Base-by-base conservation (phyloP, 1,284 basidiomycete genomes). In the Puccinia coronata region DNA sequence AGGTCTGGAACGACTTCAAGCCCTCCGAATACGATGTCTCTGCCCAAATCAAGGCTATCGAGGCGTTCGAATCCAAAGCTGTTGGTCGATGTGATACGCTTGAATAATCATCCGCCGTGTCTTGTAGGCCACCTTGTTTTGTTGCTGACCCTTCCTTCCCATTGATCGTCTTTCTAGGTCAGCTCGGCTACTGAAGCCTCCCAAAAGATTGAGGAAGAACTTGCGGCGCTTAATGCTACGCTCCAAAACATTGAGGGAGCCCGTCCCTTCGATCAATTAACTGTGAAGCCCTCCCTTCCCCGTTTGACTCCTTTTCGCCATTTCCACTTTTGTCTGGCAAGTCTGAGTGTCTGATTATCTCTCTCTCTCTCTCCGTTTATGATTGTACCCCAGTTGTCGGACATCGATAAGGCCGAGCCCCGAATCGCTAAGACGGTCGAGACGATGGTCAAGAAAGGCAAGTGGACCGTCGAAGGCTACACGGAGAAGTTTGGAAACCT, bases 391-490 rank as follows among this genome's bases (percentile, higher is more conserved):
- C 83, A 95, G 94, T 89, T 91, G 83, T 92, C 93, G 85, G 97
- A 99, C 84, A 93, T 99, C 84, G 91, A 92, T 84, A 90, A 92
- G 83, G 96, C 97, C 73, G 92, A 96, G 87, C 97, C 97, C 70
- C 94, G 95, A 87, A 92, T 99, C 86, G 88, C 90, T 75, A 91
- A 97, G 88, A 91, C 94, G 70, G 94, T 98, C 84, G 95, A 98
- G 89, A 95, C 91, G 85, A 98, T 98, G 95, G 88, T 98, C 85
- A 92, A 93, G 91, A 97, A 99, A 90, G 97, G 97, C 88, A 98
- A 98, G 89, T 99, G 95, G 93, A 93, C 92, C 86, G 94, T 97
- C 82, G 34, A 83, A 92, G 92, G 92, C 49, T 93, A 93, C 90
- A 92, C 92, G 89, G 94, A 96, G 90, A 94, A 94, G 89, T 96